Evolutionary conservation across 352 stramenopile genomes (phyloP).

Genomic region (Phytophthora cactorum): DNA sequence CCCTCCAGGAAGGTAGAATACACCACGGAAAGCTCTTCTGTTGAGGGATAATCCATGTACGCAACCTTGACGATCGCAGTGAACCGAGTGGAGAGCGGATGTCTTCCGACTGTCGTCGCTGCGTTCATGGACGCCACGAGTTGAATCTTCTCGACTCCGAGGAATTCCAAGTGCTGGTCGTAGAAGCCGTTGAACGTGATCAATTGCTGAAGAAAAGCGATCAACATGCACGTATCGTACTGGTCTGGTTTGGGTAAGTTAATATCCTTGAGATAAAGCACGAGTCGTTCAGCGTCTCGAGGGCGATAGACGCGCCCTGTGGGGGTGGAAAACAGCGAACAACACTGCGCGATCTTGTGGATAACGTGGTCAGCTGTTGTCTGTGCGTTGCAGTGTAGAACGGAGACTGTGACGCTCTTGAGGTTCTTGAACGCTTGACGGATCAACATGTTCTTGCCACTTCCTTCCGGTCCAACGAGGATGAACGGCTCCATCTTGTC

Average conservation of each 20-base stretch:
- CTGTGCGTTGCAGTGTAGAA: conserved; percentile 95
- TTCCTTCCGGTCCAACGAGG: conserved; percentile 93
- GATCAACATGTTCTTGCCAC: conserved; percentile 96
- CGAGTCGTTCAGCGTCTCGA: conserved; percentile 91
- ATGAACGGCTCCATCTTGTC: conserved; percentile 95
- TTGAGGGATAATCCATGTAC: conserved; percentile 93
- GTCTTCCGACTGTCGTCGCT: conserved; percentile 91
- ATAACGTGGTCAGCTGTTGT: conserved; percentile 95
- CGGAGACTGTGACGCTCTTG: conserved; percentile 79
- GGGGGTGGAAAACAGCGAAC: conserved; percentile 92
- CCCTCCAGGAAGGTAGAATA: conserved; percentile 91
- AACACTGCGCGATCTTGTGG: conserved; percentile 94
- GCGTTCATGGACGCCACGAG: conserved; percentile 96
- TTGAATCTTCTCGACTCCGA: conserved; percentile 93
- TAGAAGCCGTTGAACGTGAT: conserved; percentile 97
- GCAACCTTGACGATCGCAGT: conserved; percentile 94
- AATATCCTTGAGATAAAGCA: conserved; percentile 97
- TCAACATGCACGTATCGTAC: conserved; percentile 97
- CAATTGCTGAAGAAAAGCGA: conserved; percentile 96
- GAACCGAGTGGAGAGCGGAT: conserved; percentile 93
- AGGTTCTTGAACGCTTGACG: conserved; percentile 87
- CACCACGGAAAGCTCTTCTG: conserved; percentile 88
- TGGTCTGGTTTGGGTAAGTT: conserved; percentile 95
- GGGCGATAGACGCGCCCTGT: conserved; percentile 93
- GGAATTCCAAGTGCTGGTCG: conserved; percentile 94